Base-by-base conservation (phyloP, 2,329 filamentous ascomycete species). In the Eutypa lata region DNA sequence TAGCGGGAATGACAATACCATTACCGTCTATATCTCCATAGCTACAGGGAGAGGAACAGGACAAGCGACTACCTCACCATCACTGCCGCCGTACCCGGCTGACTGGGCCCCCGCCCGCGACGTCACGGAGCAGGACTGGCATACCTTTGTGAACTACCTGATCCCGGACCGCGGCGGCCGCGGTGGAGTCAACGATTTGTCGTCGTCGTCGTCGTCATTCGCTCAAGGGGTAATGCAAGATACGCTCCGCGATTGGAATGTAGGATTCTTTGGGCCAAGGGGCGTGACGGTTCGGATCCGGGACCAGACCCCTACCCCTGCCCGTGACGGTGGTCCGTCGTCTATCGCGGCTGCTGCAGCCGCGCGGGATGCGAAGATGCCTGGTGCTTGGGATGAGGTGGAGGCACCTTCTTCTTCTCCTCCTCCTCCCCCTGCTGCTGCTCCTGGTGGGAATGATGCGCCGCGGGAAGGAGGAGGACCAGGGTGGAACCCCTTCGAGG, bases 101-200 rank as follows among this genome's bases (percentile, higher is more conserved):
- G 26, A 31, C 10, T 68, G 67, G 31, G 73, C 72, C 61, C 67
- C 63, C 6, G 58, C 57, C 5, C 74, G 73, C 38, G 79, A 81
- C 49, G 71, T 83, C 13, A 74, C 69, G 1, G 58, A 67, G 14
- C 75, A 80, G 59, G 82, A 86, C 61, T 86, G 82, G 82, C 73
- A 75, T 35, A 83, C 81, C 0, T 85, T 86, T 64, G 58, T 81
- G 45, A 83, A 83, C 59, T 78, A 77, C 54, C 65, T 85, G 16
- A 63, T 84, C 21, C 81, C 82, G 0, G 68, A 78, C 50, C 74
- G 80, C 61, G 67, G 70, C 4, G 58, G 74, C 73, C 2, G 77
- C 77, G 57, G 65, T 77, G 28, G 69, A 70, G 28, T 66, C 65
- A 57, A 63, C 73, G 49, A 68, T 62, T n/a, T n/a, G 48, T 51